Base-by-base conservation (phyloP, 306 rosid genomes). In the Lablab purpureus region DNA sequence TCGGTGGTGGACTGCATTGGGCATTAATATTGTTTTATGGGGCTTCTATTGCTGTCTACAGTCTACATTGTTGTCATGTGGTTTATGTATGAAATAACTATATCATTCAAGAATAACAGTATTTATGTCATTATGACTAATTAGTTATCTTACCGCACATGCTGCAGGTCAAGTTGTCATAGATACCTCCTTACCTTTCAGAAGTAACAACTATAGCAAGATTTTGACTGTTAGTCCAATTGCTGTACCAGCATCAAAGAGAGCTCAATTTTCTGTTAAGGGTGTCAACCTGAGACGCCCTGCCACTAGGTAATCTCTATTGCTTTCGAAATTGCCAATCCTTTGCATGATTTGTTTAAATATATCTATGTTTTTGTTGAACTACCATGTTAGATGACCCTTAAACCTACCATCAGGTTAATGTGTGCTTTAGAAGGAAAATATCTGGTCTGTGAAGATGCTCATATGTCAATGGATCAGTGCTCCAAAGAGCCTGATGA, bases 371-470 rank as follows among this genome's bases (percentile, higher is more conserved):
- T 62, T 55, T 19, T 66, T 81, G 30, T 37, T 71, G 18, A 36
- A 80, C 50, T 66, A 10, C 43, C 46, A 45, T 50, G 25, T 50
- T 40, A 67, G 34, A 77, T 79, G 74, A 68, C 13, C 62, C 47
- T 77, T 68, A 87, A 90, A 92, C 88, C 86, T 43, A 22, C 23
- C 56, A 22, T 41, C 56, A 68, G 74, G 95, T 88, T 93, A 83
- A 84, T 93, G 60, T 91, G 98, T 87, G 95, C 97, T 60, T 84
- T 93, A 28, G 97, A 91, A 82, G 98, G 98, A 76, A 84, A 84
- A 64, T 91, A 90, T 90, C 82, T 90, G 74, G 85, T 21, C 45
- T 84, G 84, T 84, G 92, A 91, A 86, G 83, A 85, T 83, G 72
- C 85, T 71, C 47, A 77, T 17, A 91, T 88, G 77, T 78, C 88